Evolutionary conservation across 495 filamentous ascomycete species (phyloP), one percentile per base, ranked within the genome.

Genomic region (Penicillium fimorum): DNA sequence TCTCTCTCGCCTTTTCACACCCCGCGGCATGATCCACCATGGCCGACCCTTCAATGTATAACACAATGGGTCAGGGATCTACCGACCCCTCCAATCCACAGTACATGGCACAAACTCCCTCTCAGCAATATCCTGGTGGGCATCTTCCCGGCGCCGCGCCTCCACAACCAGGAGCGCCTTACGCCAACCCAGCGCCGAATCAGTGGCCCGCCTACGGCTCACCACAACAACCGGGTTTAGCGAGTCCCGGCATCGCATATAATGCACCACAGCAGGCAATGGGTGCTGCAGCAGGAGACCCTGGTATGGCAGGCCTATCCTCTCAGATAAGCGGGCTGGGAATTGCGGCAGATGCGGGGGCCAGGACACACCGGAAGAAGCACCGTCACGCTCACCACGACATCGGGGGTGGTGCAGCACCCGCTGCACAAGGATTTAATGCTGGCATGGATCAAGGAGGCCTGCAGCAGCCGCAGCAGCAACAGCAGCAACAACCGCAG

Each of bases 321-420:
- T 83, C 86, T n/a, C 91, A 97, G 71, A 92, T 97, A 92, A 86
- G 88, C 35, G 83, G 84, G 12, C 81, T 95, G 79, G 85, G 80
- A 13, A 78, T 97, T 62, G 85, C 84, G 50, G 77, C 81, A 56
- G 88, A 91, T 54, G 79, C 80, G 51, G 79, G 73, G 38, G 69
- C 72, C 38, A 81, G 79, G 33, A 65, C 82, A 58, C 87, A 84
- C 64, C 92, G 88, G 77, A 98, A 97, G 83, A 96, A 96, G 80
- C 86, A 96, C 62, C 79, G 92, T 33, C 92, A 96, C 74, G 94
- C 90, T 50, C 89, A 95, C 72, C 94, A 99, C 70, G 83, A 85
- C 27, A 82, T 99, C 40, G 94, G 92, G 57, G 82, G 84, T 43
- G 78, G 77, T 30, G 50, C 60, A 18, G 57, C 65, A 6, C 58